Evolutionary conservation across 129 eudicot genomes (phyloP).

Genomic region (Deinandra increscens): DNA sequence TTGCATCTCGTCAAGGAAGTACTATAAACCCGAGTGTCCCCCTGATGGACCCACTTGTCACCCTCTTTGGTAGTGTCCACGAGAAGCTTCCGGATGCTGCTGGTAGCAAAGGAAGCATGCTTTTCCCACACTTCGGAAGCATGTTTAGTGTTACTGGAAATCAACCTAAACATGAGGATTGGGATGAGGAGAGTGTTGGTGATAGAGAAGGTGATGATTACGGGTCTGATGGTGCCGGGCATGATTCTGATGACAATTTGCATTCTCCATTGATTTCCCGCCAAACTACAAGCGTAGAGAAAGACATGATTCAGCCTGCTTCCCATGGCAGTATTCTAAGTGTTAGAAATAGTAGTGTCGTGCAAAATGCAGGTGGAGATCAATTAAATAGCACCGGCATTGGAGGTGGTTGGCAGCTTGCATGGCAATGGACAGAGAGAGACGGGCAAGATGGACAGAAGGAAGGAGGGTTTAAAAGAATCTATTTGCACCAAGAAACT

Average conservation of each 20-base stretch:
- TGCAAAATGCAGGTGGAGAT: slow-evolving; percentile 45
- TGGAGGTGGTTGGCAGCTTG: slow-evolving; percentile 99
- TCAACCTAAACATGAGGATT: slow-evolving; percentile 63
- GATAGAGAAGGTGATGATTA: slow-evolving; percentile 53
- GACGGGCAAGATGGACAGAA: slow-evolving; percentile 68
- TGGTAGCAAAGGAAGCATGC: slow-evolving; percentile 92
- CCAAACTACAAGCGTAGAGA: slow-evolving; percentile 66
- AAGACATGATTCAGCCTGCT: slow-evolving; percentile 60
- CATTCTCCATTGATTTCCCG: slow-evolving; percentile 79
- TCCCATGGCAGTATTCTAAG: slow-evolving; percentile 53
- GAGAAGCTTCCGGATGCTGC: slow-evolving; percentile 81
- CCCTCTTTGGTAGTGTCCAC: slow-evolving; percentile 87
- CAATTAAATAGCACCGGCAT: slow-evolving; percentile 53
- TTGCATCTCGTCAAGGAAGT: slow-evolving; percentile 83
- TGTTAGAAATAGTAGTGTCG: slow-evolving; percentile 36
- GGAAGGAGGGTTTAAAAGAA: slow-evolving; percentile 74
- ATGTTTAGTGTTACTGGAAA: slow-evolving; percentile 82
- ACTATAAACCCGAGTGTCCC: slow-evolving; percentile 50
- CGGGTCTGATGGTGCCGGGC: slow-evolving; percentile 44
- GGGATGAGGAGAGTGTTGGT: slow-evolving; percentile 87
- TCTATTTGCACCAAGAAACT: slow-evolving; percentile 82
- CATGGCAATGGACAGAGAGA: slow-evolving; percentile 73
- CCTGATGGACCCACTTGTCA: slow-evolving; percentile 85
- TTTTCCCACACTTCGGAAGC: slow-evolving; percentile 89
- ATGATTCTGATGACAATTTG: slow-evolving; percentile 75